Base-by-base conservation (phyloP, 805 yeast species). In the Spathaspora girioi region DNA sequence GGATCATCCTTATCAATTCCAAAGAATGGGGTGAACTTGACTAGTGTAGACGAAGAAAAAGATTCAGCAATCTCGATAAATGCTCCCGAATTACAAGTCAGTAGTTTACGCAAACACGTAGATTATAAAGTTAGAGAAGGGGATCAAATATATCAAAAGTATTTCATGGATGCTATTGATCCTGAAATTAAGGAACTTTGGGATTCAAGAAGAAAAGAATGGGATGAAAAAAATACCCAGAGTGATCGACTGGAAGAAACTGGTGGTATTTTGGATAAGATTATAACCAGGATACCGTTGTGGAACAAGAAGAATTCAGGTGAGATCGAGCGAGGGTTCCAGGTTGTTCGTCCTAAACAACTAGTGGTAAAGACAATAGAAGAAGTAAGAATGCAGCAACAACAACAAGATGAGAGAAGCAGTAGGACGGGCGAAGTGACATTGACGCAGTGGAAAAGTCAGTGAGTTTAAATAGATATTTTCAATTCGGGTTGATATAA, bases 91-190 rank as follows among this genome's bases (percentile, higher is more conserved):
- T 61, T 59, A 47, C 66, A 63, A 50, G 51, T 35, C 14, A 15
- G 18, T 35, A 35, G 40, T 44, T 43, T 54, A 11, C 44, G 68
- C 32, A 63, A 57, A 45, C 59, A 55, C 32, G 51, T 56, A 17
- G 84, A 84, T 60, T 83, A 83, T 62, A 77, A 84, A 0, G 77
- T 78, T 1, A 68, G 89, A 52, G 89, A 84, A 59, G 84, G 81
- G 1, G 89, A 84, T 60, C 56, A 73, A 31, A 80, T 81, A 52
- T 78, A 69, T 58, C 67, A 71, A 43, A 73, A 73, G 45, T 72
- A 66, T 54, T 67, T 70, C 44, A 59, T 61, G 17, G 67, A 76
- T 50, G 67, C 67, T 14, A 78, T 79, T 29, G 84, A 80, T 58
- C 79, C 80, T 0, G 84, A 79, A 54, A 75, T 80, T 46, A 73